Evolutionary conservation across 768 basidiomycete species (phyloP).

Genomic region (Russula vinacea): DNA sequence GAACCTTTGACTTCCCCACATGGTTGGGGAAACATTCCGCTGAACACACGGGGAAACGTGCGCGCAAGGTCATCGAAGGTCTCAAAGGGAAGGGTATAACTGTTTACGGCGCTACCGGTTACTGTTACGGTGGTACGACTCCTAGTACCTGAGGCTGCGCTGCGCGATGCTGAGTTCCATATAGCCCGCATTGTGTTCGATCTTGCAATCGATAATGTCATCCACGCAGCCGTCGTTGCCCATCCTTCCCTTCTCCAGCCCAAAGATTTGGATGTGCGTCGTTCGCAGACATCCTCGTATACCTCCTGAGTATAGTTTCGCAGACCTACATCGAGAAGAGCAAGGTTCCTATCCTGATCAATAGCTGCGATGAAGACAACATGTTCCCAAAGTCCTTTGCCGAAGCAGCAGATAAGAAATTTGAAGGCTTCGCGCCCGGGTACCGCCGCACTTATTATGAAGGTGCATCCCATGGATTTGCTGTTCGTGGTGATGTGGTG

Average conservation of each 20-base stretch:
- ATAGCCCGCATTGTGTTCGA: constrained; percentile 31
- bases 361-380: constrained; percentile 40
- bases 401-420: constrained; percentile 39
- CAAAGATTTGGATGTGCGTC: constrained; percentile 41
- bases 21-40: constrained; percentile 29
- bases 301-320: neutral
- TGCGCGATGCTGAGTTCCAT: neutral
- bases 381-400: constrained; percentile 37
- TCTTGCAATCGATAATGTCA: constrained; percentile 43
- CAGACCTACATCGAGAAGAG: constrained; percentile 38
- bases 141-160: too few species aligned
- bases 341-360: constrained; percentile 44
- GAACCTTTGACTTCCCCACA: neutral
- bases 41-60: constrained; percentile 22
- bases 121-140: constrained; percentile 33
- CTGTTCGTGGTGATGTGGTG: constrained; percentile 40
- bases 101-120: constrained; percentile 35
- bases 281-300: neutral
- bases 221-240: constrained; percentile 42
- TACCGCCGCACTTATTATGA: constrained; percentile 40
- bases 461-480: constrained; percentile 47
- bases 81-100: constrained; percentile 37
- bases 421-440: constrained; percentile 40
- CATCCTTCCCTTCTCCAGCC: constrained; percentile 49
- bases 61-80: constrained; percentile 33